Evolutionary conservation across 2,329 filamentous ascomycete species (phyloP), one percentile per base, ranked within the genome.

Genomic region (Raffaelea albimanens): DNA sequence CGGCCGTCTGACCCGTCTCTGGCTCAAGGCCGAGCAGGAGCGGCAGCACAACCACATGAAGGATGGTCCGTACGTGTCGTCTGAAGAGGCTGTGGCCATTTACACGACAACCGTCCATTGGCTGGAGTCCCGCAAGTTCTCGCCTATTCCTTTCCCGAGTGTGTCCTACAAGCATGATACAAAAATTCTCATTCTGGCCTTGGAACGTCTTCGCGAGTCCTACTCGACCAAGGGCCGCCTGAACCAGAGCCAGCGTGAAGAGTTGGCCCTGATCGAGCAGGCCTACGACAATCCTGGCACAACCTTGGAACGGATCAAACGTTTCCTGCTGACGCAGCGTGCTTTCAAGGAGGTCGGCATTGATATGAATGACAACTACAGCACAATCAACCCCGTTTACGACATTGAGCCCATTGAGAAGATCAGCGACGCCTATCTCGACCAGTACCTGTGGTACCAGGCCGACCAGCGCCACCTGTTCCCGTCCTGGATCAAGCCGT

Each of bases 291-390:
- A 90, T 52, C 93, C 94, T 2, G 93, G 93, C 51, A 98, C 93
- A 2, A 97, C 93, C 0, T 66, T 98, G 49, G 91, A 95, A 53
- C 79, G 93, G 50, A 98, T 98, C 70, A 98, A 98, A 74, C 85
- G 93, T 43, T 97, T 97, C 73, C 72, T 98, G 53, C 79, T 98
- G 40, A 98, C 94, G 0, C 93, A 98, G 63, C 82, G 93, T 64
- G 93, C 94, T 1, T 98, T 98, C 77, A 98, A 98, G 69, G 93
- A 98, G 67, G 93, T 98, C 40, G 93, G 91, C 47, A 98, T 98
- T 56, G 93, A 98, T 62, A 98, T 98, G 93, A 98, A 98, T 64
- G 93, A 98, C 69, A 98, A 98, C 61, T 98, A 98, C 70, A 97
- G 83, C 72, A 91, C 88, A 18, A 98, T 98, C 72, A 98, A 98